phyloP scores from a whole-genome alignment of 2,329 filamentous ascomycete genomes.

The Xylariaceae sp. region DNA sequence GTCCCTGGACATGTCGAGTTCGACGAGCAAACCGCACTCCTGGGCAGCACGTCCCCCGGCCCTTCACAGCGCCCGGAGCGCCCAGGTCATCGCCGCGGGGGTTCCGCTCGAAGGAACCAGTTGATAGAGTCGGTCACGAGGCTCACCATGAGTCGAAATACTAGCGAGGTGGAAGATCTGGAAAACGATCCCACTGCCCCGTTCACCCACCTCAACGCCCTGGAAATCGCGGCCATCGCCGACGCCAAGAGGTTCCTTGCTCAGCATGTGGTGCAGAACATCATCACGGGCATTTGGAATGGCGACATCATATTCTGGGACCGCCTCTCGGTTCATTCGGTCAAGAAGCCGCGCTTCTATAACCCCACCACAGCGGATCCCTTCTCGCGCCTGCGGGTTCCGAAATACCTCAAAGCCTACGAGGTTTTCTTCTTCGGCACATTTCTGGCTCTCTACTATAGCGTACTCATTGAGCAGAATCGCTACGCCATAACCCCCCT shows the following conservation, averaged over 20 bases:
- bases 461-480: constrained; percentile 71
- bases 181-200: constrained; percentile 59
- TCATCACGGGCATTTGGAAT: constrained; percentile 65
- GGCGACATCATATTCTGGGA: constrained; percentile 73
- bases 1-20: constrained; percentile 32
- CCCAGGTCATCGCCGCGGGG: constrained; percentile 23
- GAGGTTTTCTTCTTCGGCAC: constrained; percentile 63
- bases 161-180: constrained; percentile 35
- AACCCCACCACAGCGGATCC: constrained; percentile 52
- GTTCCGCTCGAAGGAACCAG: constrained; percentile 39
- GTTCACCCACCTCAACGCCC: constrained; percentile 73
- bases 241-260: constrained; percentile 66
- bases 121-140: constrained; percentile 48
- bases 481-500: constrained; percentile 56
- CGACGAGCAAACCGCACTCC: constrained; percentile 41
- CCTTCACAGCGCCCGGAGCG: constrained; percentile 14
- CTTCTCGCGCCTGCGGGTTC: constrained; percentile 63
- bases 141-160: constrained; percentile 41
- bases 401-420: constrained; percentile 64
- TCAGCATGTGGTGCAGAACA: constrained; percentile 61
- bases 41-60: constrained; percentile 22
- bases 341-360: constrained; percentile 60
- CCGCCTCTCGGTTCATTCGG: constrained; percentile 52
- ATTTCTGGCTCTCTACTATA: constrained; percentile 74
- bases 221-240: constrained; percentile 66